phyloP scores from a whole-genome alignment of 108 stramenopile species.

The Fistulifera solaris region DNA sequence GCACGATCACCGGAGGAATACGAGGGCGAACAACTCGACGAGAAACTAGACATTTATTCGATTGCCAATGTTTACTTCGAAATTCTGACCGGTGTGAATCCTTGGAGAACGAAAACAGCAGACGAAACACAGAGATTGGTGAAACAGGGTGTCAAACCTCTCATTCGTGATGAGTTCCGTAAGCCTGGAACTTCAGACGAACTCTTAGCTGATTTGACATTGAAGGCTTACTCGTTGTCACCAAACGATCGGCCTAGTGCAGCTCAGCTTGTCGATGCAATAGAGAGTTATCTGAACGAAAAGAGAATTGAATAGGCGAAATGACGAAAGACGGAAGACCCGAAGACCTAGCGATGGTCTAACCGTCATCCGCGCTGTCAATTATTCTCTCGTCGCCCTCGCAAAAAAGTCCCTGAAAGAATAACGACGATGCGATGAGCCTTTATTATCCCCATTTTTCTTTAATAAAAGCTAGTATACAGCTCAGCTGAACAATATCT shows the following conservation, averaged over 20 bases:
- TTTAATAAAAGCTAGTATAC: no score
- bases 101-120: conserved; percentile 4
- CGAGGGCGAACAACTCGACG: conserved; percentile 31
- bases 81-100: conserved; percentile 24
- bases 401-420: no score
- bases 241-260: conserved; percentile 10
- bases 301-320: neutral
- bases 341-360: no score
- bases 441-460: no score
- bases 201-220: conserved; percentile 3
- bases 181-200: conserved; percentile 6
- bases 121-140: conserved; percentile 2
- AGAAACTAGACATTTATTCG: conserved; percentile 68
- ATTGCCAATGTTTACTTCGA: conserved; percentile 69
- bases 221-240: conserved; percentile 8
- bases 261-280: neutral
- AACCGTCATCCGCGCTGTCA: no score
- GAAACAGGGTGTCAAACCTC: conserved; percentile 8
- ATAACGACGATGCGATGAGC: no score
- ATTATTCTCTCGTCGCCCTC: no score
- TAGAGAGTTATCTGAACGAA: conserved; percentile 1
- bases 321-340: neutral
- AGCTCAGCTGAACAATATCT: no score
- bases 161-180: conserved; percentile 6
- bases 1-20: conserved; percentile 72